Conservation (phyloP, 2,329 filamentous ascomycete genomes). For the Sclerotinia trifoliorum region DNA sequence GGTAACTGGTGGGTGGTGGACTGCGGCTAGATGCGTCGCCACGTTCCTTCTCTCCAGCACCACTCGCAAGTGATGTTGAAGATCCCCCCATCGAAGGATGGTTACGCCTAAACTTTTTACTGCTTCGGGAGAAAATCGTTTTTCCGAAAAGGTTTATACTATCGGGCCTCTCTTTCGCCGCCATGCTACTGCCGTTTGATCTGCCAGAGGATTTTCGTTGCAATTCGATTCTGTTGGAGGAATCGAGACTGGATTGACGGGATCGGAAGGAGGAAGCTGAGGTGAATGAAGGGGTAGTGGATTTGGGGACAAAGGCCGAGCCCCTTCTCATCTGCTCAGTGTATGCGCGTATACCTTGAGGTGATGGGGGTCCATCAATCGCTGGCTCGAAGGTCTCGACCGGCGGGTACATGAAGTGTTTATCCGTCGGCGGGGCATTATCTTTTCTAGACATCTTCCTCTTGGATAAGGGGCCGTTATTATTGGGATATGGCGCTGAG, state of each 20-base stretch:
- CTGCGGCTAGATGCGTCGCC: slow-evolving; percentile 11
- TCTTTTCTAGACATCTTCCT: slow-evolving; percentile 19
- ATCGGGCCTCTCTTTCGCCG: slow-evolving; percentile 53
- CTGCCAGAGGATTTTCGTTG: slow-evolving; percentile 57
- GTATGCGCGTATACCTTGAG: slow-evolving; percentile 57
- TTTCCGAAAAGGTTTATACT: slow-evolving; percentile 57
- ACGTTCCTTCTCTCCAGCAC: slow-evolving; percentile 26
- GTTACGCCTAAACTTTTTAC: slow-evolving; percentile 51
- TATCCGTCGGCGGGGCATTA: neutral
- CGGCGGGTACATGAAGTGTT: slow-evolving; percentile 15
- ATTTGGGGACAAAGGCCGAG: slow-evolving; percentile 49
- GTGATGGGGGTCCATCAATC: slow-evolving; percentile 60
- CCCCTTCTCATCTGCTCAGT: slow-evolving; percentile 58
- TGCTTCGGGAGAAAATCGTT: slow-evolving; percentile 55
- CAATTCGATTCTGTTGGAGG: slow-evolving; percentile 43
- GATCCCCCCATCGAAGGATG: slow-evolving; percentile 35
- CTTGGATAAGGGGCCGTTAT: neutral
- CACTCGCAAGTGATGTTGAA: slow-evolving; percentile 24
- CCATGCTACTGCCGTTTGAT: slow-evolving; percentile 54
- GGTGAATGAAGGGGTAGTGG: slow-evolving; percentile 49
- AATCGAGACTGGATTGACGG: slow-evolving; percentile 38
- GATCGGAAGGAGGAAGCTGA: slow-evolving; percentile 58
- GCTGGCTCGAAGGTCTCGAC: slow-evolving; percentile 55
- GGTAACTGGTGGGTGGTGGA: slow-evolving; percentile 1
- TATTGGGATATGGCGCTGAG: neutral